These are phyloP conservation scores for Paramecium caudatum DNA, from an alignment of 73 alveolate species.

Conservation along the genomic window DNA sequence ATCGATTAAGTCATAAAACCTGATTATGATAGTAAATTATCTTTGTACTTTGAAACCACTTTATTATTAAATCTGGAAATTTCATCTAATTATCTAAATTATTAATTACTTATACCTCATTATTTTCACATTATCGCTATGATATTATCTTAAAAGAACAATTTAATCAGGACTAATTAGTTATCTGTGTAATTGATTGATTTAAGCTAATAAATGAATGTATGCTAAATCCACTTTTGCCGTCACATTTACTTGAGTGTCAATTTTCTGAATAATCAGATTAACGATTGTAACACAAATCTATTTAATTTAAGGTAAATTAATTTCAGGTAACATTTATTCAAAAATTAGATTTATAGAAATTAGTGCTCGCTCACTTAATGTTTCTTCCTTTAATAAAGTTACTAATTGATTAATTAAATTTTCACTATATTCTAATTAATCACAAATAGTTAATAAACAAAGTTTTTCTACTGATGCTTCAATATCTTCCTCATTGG, in stretches of 20 bases:
- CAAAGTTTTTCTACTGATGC: background rate
- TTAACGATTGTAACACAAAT: background rate
- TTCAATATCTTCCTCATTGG: background rate
- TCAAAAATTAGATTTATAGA: constrained; percentile 5
- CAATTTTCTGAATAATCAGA: background rate
- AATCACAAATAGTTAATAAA: background rate
- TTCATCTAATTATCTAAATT: constrained; percentile 45
- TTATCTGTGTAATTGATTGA: background rate
- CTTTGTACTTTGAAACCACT: background rate
- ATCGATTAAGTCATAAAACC: constrained; percentile 23
- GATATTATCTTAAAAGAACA: background rate
- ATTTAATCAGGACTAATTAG: background rate
- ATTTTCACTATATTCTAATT: background rate
- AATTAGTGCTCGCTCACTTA: constrained; percentile 28
- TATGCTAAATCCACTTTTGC: constrained; percentile 2
- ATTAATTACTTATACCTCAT: background rate
- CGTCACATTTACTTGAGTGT: background rate
- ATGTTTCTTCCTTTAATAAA: background rate
- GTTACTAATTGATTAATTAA: background rate
- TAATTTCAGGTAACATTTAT: background rate
- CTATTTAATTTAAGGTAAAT: background rate
- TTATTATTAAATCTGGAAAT: constrained; percentile 6
- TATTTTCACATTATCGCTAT: constrained; percentile 37
- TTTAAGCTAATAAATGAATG: constrained; percentile 17
- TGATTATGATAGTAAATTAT: constrained; percentile 7